A percentile compares a stretch with the other conserved stretches of the same genome.
phyloP scores from a whole-genome alignment of 192 early-diverging fungal species.

The Entomortierella parvispora region DNA sequence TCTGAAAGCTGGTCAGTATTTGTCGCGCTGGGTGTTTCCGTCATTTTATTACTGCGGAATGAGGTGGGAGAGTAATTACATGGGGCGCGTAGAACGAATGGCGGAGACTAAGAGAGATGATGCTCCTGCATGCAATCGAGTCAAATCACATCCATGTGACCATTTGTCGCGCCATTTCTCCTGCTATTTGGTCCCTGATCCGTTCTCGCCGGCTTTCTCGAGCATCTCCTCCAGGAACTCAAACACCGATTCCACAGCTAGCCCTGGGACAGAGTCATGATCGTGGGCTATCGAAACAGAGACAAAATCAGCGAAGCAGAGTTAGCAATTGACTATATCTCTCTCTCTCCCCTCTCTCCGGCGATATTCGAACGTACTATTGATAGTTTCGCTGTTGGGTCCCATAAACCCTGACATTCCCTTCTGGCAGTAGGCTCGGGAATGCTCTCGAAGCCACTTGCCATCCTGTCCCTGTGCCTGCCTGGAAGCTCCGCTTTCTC shows the following conservation, averaged over 20 bases:
- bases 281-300: conserved; percentile 14
- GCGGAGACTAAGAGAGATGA: no score
- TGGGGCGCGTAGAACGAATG: no score
- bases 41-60: no score
- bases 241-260: conserved; percentile 26
- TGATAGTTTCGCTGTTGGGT: background rate
- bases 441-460: background rate
- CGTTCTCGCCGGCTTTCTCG: background rate
- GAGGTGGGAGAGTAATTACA: no score
- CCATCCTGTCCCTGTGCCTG: background rate
- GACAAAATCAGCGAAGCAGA: background rate
- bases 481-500: background rate
- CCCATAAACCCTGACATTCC: background rate
- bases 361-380: no score
- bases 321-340: background rate
- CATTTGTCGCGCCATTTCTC: no score
- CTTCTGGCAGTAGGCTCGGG: background rate
- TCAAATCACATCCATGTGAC: no score
- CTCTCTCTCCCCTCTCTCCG: background rate
- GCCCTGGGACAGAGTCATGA: conserved; percentile 39
- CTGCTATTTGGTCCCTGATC: background rate
- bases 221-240: conserved; percentile 6
- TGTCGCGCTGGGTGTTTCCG: no score
- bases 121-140: no score
- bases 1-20: no score